Evolutionary conservation across 164 flowering plant species (phyloP), one percentile per base, ranked within the genome.

Genomic region (Echeveria elegans): DNA sequence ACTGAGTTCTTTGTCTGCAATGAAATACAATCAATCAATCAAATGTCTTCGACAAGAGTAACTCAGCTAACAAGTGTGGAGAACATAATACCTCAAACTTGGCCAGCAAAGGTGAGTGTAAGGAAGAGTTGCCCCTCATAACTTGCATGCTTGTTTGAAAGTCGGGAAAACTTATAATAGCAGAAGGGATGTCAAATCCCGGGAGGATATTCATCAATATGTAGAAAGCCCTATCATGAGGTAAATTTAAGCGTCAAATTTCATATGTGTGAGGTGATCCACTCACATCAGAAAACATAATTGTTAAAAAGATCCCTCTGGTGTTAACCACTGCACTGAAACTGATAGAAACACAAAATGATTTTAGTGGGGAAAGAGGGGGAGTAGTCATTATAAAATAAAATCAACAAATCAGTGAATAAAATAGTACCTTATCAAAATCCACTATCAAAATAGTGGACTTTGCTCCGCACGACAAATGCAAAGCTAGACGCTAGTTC

Each of bases 121-220:
- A 71, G n/a, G n/a, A n/a, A n/a, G 77, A 71, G 64, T 77, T 71
- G 16, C 80, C 82, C 62, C 73, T 62, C 32, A 52, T 66, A 71
- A 82, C 86, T 69, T 69, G 37, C 66, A 69, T 66, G 69, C 83
- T 79, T 53, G 90, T 68, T 67, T 75, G 74, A 73, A 83, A 82
- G 72, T 82, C 79, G 2, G 93, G 86, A 74, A 85, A 94, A 73
- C 85, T 85, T 73, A 94, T 77, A 19, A 90, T 70, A 69, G 99
- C 95, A 34, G 99, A 85, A 65, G 97, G 99, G 70, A 94, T 86
- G 82, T 94, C 99, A 71, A 89, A 94, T 69, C 99, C 97, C 77
- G 64, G 98, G 96, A 71, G 96, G 96, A 75, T 91, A 94, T 71
- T 94, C 96, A 75, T 89, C 91, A 16, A 94, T 89, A 74, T 91